Conservation (phyloP, 257 asterid genomes). For the Solanum virginianum region DNA sequence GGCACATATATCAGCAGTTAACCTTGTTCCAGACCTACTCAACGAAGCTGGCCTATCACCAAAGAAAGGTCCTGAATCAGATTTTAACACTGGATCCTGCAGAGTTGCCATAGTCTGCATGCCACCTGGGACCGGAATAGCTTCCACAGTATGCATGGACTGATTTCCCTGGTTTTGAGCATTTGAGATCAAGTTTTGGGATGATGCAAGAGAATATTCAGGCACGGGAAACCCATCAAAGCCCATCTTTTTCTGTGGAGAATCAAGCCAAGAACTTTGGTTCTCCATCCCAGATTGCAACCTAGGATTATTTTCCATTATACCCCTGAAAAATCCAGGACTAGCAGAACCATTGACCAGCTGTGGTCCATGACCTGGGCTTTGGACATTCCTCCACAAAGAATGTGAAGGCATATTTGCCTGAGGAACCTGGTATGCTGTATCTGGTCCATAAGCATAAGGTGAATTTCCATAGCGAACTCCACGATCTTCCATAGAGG, state of each 20-base stretch:
- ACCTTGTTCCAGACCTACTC: slow-evolving; percentile 19
- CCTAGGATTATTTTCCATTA: slow-evolving; percentile 45
- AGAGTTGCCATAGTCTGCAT: slow-evolving; percentile 15
- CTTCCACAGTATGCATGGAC: slow-evolving; percentile 21
- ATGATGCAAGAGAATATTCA: slow-evolving; percentile 37
- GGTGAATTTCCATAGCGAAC: slow-evolving; percentile 48
- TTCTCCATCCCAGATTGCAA: slow-evolving; percentile 44
- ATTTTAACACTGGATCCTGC: slow-evolving; percentile 8
- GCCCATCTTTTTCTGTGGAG: slow-evolving; percentile 39
- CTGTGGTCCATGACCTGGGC: slow-evolving; percentile 49
- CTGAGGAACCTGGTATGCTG: slow-evolving; percentile 47
- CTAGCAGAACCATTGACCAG: slow-evolving; percentile 45
- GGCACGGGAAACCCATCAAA: slow-evolving; percentile 39
- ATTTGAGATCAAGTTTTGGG: slow-evolving; percentile 24
- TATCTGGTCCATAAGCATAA: slow-evolving; percentile 50
- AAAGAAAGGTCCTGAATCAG: slow-evolving; percentile 21
- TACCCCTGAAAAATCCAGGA: slow-evolving; percentile 40
- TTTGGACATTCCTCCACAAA: slow-evolving; percentile 65
- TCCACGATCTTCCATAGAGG: slow-evolving; percentile 53
- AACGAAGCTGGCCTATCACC: slow-evolving; percentile 16
- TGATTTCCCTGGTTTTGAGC: slow-evolving; percentile 29
- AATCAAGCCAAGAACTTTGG: slow-evolving; percentile 49
- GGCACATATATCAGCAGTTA: slow-evolving; percentile 10
- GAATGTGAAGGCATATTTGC: slow-evolving; percentile 50
- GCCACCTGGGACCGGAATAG: slow-evolving; percentile 18